These are phyloP conservation scores for Acanthamoeba triangularis DNA, from an alignment of 208 protist species.

Conservation along the genomic window DNA sequence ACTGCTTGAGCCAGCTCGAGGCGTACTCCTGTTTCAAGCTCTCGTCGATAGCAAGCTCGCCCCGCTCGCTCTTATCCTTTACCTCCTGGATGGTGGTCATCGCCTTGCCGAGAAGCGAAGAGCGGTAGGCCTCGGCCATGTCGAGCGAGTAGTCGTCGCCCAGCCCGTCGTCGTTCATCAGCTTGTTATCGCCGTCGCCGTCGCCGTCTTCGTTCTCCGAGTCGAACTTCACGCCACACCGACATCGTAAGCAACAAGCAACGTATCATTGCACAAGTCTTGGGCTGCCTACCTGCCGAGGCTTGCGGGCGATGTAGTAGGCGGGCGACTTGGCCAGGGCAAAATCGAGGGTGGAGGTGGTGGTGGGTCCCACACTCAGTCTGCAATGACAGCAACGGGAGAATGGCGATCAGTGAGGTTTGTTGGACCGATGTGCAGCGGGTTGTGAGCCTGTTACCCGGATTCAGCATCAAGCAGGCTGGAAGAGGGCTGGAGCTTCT, in stretches of 20 bases:
- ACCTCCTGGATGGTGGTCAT: not conserved
- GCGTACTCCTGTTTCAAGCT: constrained; percentile 15
- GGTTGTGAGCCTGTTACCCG: not conserved
- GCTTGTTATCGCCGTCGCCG: not conserved
- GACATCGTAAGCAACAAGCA: not conserved
- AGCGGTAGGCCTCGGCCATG: constrained; percentile 12
- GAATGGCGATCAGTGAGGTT: not conserved
- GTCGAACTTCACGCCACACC: not conserved
- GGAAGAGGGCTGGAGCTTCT: not conserved
- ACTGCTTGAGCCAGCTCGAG: constrained; percentile 15
- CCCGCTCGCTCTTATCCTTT: not conserved
- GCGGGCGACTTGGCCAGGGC: not conserved
- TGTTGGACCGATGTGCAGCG: no score
- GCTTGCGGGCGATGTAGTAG: constrained; percentile 1
- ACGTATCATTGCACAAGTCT: not conserved
- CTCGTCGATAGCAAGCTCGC: not conserved
- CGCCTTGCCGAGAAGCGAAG: not conserved
- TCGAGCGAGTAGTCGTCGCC: constrained; percentile 3
- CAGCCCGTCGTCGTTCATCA: not conserved
- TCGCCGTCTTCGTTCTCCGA: not conserved
- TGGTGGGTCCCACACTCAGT: not conserved
- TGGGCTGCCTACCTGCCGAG: not conserved
- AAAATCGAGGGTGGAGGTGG: not conserved
- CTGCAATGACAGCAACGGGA: not conserved
- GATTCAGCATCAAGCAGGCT: not conserved